Evolutionary conservation across 352 stramenopile species (phyloP), one percentile per base, ranked within the genome.

Genomic region (Phytophthora sp.): DNA sequence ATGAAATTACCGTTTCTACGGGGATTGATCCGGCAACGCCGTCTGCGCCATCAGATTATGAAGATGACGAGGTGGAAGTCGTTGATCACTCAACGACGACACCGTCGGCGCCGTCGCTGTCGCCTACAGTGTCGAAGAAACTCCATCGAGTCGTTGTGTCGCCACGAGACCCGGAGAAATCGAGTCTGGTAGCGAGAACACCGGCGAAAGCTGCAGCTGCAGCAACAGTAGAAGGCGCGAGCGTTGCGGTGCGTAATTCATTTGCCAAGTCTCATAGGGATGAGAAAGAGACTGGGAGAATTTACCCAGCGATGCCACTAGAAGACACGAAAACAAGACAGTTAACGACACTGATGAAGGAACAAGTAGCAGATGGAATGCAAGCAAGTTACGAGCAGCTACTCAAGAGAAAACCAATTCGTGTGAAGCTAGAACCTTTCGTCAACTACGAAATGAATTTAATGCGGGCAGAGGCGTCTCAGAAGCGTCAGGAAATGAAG

Each of bases 401-500:
- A 23, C 58, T 70, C n/a, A 74, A 77, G 58, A 80, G 81, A 50
- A 77, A 86, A 35, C 67, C 74, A 30, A 73, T 93, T 29, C 82
- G 73, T 29, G 88, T 94, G 35, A 92, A 93, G 62, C 55, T 94
- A 21, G 86, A 94, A 42, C 86, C 86, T 16, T 88, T 91, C 39
- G 70, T 88, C 23, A 94, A 92, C 61, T 94, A 89, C 27, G 86
- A 94, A 57, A 93, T 93, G 69, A 94, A 86, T 36, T 71, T 94
- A 16, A 72, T 94, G 74, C 79, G 80, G 36, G 80, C 84, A 3
- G 84, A 91, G 53, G 82, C 84, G 16, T 85, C 84, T 9, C 82
- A 94, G 57, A 94, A 92, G 57, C 79, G 82, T 3, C 82, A 94
- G 68, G 82, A 92, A 52, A 83, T 81, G 56, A 94, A 93, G 59